Base-by-base conservation (phyloP, 1,284 basidiomycete species). In the Erythrobasidium hasegawianum region DNA sequence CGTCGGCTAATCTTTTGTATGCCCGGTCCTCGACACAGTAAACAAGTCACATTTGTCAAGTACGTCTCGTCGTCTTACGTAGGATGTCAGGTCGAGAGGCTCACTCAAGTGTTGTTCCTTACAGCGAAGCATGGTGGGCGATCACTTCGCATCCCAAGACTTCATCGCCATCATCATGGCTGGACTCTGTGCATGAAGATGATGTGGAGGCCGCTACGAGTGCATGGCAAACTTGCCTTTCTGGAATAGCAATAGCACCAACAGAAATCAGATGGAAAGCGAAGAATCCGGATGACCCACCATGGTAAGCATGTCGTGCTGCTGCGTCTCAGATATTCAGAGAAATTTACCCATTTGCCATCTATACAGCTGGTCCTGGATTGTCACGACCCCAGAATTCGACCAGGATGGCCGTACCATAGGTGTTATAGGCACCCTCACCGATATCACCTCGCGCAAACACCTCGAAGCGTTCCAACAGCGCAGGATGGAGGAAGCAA, bases 401-500 rank as follows among this genome's bases (percentile, higher is more conserved):
- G 61, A 27, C 61, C 57, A 43, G 53, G 58, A 41, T 68, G 70
- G 43, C 33, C 47, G 13, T 16, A 62, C 65, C 43, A 67, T 52
- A 20, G 45, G 47, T 39, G 47, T 45, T 11, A 59, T 57, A 24
- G 72, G 72, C 22, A 65, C 69, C 10, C 41, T 72, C 1, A 67
- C 70, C 13, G 73, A 74, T 57, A 71, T 74, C 33, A 72, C 69
- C 10, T 41, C 54, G 45, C 58, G 69, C 26, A 71, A 70, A 55
- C 40, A 62, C 24, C 58, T 69, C 14, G 71, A 72, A 47, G 26
- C 68, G 20, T 69, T 57, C 59, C 73, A 74, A 67, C 33, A 59
- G 20, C 64, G 67, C 45, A 39, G 73, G 49, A 71, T 69, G 52
- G 70, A 73, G 40, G 73, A 74, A 39, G 71, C 72, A 20, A 59